phyloP scores from a whole-genome alignment of 768 basidiomycete species.

The Pisolithus sp. region DNA sequence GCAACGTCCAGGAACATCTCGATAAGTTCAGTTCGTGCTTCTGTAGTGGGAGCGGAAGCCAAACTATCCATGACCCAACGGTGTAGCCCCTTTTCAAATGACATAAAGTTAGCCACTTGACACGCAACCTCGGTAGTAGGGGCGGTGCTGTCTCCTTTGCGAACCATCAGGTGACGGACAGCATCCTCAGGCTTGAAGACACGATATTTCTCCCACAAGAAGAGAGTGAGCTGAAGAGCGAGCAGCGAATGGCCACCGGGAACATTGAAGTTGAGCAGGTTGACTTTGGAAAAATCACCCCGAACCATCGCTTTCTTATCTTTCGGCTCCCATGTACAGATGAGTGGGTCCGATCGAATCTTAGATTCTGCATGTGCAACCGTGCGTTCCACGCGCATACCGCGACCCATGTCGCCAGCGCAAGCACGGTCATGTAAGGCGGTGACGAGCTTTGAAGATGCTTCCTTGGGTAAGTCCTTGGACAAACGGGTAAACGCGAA shows the following conservation, averaged over 20 bases:
- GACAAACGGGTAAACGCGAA: slow-evolving; percentile 28
- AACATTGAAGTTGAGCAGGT: slow-evolving; percentile 31
- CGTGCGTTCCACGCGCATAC: slow-evolving; percentile 22
- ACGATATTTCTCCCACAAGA: slow-evolving; percentile 32
- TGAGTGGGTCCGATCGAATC: slow-evolving; percentile 12
- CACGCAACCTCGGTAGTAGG: slow-evolving; percentile 24
- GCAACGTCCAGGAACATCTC: slow-evolving; percentile 44
- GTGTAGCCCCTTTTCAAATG: slow-evolving; percentile 32
- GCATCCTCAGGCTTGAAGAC: slow-evolving; percentile 39
- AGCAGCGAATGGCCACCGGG: slow-evolving; percentile 36
- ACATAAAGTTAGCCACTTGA: slow-evolving; percentile 25
- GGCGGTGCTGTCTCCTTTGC: slow-evolving; percentile 20
- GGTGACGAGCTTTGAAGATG: slow-evolving; percentile 22
- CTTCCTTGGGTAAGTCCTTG: slow-evolving; percentile 22
- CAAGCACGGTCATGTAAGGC: slow-evolving; percentile 25
- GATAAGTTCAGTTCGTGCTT: slow-evolving; percentile 22
- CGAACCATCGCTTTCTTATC: slow-evolving; percentile 25
- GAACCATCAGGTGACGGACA: slow-evolving; percentile 33
- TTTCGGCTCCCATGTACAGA: slow-evolving; percentile 21
- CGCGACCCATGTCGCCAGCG: slow-evolving; percentile 16
- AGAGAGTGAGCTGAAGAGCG: slow-evolving; percentile 39
- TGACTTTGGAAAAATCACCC: slow-evolving; percentile 20
- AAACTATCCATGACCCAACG: slow-evolving; percentile 38
- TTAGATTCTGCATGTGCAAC: slow-evolving; percentile 17
- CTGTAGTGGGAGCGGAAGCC: slow-evolving; percentile 16